Evolutionary conservation across 2,329 filamentous ascomycete species (phyloP).

Genomic region (Penicillium sp.): DNA sequence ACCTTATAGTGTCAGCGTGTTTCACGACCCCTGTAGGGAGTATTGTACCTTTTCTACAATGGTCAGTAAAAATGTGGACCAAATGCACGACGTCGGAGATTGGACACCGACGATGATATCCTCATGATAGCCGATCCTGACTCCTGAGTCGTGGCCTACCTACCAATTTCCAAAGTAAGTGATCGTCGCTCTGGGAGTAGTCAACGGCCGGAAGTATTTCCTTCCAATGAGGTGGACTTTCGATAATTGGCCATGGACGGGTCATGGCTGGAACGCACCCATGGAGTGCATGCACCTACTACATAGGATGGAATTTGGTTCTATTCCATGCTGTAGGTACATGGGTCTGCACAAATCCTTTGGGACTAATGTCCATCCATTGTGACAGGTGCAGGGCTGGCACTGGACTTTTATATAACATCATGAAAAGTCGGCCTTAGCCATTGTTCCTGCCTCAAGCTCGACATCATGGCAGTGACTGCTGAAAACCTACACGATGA

Average conservation of each 20-base stretch:
- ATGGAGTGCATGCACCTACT: background rate
- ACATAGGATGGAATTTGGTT: no score
- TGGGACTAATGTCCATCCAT: background rate
- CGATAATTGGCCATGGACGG: background rate
- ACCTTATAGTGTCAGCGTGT: background rate
- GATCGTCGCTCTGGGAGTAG: background rate
- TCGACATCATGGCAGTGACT: conserved; percentile 10
- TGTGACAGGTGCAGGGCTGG: no score
- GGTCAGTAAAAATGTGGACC: no score
- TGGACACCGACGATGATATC: background rate
- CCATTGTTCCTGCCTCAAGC: background rate
- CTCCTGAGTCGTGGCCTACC: background rate
- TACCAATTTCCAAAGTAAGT: no score
- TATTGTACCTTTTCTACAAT: background rate
- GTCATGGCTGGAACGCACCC: background rate
- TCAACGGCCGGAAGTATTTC: background rate
- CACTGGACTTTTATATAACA: conserved; percentile 1
- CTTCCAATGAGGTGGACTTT: background rate
- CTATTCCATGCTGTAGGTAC: no score
- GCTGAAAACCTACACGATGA: conserved; percentile 20
- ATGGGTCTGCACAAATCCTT: background rate
- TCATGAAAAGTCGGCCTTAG: background rate
- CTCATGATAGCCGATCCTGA: no score
- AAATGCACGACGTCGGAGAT: background rate
- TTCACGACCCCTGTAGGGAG: background rate